Evolutionary conservation across 208 protist genomes (phyloP).

Genomic region (Crithidia expoeki): DNA sequence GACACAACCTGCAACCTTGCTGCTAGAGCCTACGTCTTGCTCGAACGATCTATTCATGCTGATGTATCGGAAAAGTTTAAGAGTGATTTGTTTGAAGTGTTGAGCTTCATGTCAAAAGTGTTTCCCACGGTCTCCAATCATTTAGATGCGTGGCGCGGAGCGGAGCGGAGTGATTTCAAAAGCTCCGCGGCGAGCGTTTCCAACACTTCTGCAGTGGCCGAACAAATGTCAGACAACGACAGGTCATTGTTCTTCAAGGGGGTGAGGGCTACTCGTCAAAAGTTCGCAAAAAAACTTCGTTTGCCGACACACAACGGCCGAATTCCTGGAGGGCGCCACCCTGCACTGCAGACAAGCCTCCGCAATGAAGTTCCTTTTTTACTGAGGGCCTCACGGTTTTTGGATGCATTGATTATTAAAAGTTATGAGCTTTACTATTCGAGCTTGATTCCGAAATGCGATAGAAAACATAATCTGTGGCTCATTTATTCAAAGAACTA

Average conservation of each 20-base stretch:
- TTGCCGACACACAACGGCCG: conserved; percentile 50
- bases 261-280: conserved; percentile 12
- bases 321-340: conserved; percentile 38
- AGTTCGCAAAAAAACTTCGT: conserved; percentile 21
- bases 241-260: conserved; percentile 51
- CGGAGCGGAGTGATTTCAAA: not conserved
- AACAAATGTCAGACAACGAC: conserved; percentile 31
- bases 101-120: conserved; percentile 30
- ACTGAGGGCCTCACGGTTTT: conserved; percentile 41
- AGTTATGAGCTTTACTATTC: conserved; percentile 55
- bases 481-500: conserved; percentile 58
- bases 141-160: conserved; percentile 36
- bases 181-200: not conserved
- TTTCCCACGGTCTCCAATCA: conserved; percentile 30
- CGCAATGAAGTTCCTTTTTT: conserved; percentile 76
- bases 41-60: conserved; percentile 12
- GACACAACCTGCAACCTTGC: conserved; percentile 34
- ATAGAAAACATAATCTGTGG: conserved; percentile 66
- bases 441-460: conserved; percentile 67
- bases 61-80: conserved; percentile 9
- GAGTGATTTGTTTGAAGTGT: conserved; percentile 22
- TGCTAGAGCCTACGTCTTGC: conserved; percentile 31
- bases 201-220: not conserved
- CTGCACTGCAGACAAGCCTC: conserved; percentile 31
- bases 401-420: conserved; percentile 55